Conservation (phyloP, 139 green algal species). For the Closterium sp. region DNA sequence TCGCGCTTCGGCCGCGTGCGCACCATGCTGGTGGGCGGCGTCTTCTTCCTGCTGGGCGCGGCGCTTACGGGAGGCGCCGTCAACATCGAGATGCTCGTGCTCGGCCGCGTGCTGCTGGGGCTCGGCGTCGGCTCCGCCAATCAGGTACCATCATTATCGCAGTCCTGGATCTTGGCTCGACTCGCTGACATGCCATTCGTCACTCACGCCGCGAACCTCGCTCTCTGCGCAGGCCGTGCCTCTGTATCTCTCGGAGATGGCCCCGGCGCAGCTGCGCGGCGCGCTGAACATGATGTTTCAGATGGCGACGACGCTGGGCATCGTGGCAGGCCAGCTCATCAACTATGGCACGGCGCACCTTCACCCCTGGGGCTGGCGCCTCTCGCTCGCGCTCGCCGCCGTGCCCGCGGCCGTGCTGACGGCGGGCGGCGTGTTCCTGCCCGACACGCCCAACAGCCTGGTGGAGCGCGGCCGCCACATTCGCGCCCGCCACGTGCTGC, state of each 20-base stretch:
- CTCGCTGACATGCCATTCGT: not conserved
- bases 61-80: constrained; percentile 58
- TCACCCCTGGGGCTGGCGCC: constrained; percentile 58
- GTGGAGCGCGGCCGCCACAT: constrained; percentile 63
- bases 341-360: constrained; percentile 66
- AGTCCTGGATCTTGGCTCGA: not conserved
- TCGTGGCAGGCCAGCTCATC: constrained; percentile 64
- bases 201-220: not conserved
- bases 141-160: not conserved
- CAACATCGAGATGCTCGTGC: constrained; percentile 68
- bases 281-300: constrained; percentile 63
- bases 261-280: constrained; percentile 42
- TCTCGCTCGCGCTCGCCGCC: constrained; percentile 58
- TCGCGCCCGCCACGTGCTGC: constrained; percentile 55
- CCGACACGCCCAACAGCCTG: constrained; percentile 76
- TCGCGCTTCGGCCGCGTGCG: constrained; percentile 52
- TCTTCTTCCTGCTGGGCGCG: constrained; percentile 62
- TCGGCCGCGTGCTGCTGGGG: constrained; percentile 71
- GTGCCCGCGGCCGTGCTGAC: constrained; percentile 61
- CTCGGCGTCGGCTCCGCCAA: constrained; percentile 74
- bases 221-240: constrained; percentile 29
- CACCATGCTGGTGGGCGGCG: constrained; percentile 59
- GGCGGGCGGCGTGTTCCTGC: constrained; percentile 64
- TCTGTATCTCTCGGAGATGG: constrained; percentile 54
- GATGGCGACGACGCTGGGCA: constrained; percentile 65